Evolutionary conservation across 202 grass and related monocot species (phyloP).

Genomic region (Dendrocalamus latiflorus): DNA sequence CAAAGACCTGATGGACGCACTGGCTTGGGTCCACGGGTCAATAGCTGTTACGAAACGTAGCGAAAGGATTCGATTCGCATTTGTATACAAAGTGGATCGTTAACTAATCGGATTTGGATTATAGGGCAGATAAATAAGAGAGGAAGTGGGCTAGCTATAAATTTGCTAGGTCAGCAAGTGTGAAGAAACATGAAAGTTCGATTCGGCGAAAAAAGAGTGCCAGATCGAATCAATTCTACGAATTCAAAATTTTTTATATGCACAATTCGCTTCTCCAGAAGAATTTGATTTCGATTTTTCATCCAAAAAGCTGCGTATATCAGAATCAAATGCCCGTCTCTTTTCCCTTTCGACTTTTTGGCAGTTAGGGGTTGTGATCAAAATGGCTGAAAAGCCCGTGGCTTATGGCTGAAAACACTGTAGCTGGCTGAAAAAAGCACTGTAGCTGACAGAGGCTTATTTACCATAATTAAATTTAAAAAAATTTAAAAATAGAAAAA

Average conservation of each 20-base stretch:
- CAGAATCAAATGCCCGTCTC: conserved; percentile 29
- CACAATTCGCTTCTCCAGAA: background rate
- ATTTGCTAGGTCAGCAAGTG: conserved; percentile 23
- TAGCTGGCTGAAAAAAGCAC: too few species aligned
- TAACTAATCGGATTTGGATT: background rate
- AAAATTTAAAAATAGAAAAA: too few species aligned
- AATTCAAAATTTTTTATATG: background rate
- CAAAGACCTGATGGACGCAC: background rate
- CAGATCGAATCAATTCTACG: conserved; percentile 28
- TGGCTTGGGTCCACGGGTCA: background rate
- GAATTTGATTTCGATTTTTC: conserved; percentile 27
- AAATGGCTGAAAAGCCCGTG: too few species aligned
- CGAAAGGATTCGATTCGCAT: background rate
- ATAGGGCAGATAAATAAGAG: background rate
- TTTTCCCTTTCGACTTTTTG: conserved; percentile 19
- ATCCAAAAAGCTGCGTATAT: background rate
- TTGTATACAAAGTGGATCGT: background rate
- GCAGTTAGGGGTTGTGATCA: too few species aligned
- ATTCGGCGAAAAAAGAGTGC: conserved; percentile 17
- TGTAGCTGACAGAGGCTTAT: too few species aligned
- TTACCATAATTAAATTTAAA: too few species aligned
- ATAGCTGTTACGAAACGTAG: background rate
- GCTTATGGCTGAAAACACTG: too few species aligned
- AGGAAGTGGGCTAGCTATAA: conserved; percentile 1
- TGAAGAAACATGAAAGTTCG: conserved; percentile 42